A percentile compares a stretch with the other conserved stretches of the same genome.
phyloP scores from a whole-genome alignment of 176 grass and related monocot species.

The Ensete glaucum region DNA sequence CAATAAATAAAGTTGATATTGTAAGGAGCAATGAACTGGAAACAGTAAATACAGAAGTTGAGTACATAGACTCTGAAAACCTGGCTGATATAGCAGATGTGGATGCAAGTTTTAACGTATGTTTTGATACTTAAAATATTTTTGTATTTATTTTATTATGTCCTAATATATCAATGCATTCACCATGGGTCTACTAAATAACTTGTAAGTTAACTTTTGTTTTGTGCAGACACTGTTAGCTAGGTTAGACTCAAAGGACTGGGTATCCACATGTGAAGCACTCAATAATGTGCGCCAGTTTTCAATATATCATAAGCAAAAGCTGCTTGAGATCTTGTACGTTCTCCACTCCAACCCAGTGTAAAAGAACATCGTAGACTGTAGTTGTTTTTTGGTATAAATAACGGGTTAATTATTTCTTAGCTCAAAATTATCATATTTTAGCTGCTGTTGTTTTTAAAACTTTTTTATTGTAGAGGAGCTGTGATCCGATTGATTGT shows the following conservation, averaged over 20 bases:
- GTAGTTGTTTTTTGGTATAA: not conserved
- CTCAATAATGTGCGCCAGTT: constrained; percentile 91
- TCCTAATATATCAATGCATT: not conserved
- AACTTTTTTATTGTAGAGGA: constrained; percentile 36
- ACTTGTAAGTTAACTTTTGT: not conserved
- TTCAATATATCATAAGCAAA: constrained; percentile 73
- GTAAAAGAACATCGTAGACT: not conserved
- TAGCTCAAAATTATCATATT: constrained; percentile 1
- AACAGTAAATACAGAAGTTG: constrained; percentile 31
- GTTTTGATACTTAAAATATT: not conserved
- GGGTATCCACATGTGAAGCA: constrained; percentile 82
- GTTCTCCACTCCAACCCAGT: not conserved
- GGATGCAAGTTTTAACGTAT: constrained; percentile 36
- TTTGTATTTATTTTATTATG: not conserved
- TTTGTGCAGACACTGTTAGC: constrained; percentile 51
- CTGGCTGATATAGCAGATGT: constrained; percentile 42
- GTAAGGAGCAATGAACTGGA: constrained; percentile 26
- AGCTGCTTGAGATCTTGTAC: constrained; percentile 71
- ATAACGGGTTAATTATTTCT: not conserved
- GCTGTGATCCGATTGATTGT: constrained; percentile 72
- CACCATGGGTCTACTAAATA: not conserved
- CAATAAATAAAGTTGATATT: constrained; percentile 13
- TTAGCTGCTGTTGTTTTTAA: not conserved
- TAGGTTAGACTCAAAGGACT: constrained; percentile 92
- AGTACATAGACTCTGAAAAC: constrained; percentile 55